Evolutionary conservation across 257 asterid species (phyloP), one percentile per base, ranked within the genome.

Genomic region (Sherardia arvensis): DNA sequence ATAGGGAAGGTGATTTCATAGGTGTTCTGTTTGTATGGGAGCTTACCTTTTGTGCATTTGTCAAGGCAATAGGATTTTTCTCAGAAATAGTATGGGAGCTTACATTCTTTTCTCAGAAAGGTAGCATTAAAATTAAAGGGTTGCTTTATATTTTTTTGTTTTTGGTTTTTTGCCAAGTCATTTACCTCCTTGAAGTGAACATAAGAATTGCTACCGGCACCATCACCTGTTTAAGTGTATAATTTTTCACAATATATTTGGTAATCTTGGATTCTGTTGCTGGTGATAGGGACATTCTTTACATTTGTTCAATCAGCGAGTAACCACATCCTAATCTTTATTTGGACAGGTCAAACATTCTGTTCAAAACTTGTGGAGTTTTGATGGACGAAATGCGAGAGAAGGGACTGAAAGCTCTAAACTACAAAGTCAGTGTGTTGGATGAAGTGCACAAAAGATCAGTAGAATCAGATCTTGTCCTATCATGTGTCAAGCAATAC

Each of bases 391-490:
- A 92, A 88, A 89, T 92, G 94, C 87, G 84, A 64, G 99, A 92
- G 77, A 92, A 78, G 80, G 99, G 97, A 22, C 34, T 78, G 71
- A 84, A 84, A 55, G 96, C 99, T 25, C 91, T 92, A 53, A 87
- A 80, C 43, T 92, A 87, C 88, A 92, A 89, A 80, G 99, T 90
- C 62, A 84, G 89, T 62, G 80, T 92, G 73, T 93, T 92, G 48
- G 99, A 92, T 69, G 99, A 92, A 83, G 97, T 92, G 66, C 99
- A 92, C 74, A 97, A 92, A 85, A 84, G 99, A 84, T 92, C 99
- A 57, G 96, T 86, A 69, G 97, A 92, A 83, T 92, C 99, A 3
- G 99, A 92, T 79, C 96, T 92, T 70, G 92, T 85, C 75, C 99
- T 92, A 75, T 90, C 85, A 59, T 89, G 97, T 74, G 72, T 89